Evolutionary conservation across 2,329 filamentous ascomycete genomes (phyloP).

Genomic region (Domatiomyces catenatus): DNA sequence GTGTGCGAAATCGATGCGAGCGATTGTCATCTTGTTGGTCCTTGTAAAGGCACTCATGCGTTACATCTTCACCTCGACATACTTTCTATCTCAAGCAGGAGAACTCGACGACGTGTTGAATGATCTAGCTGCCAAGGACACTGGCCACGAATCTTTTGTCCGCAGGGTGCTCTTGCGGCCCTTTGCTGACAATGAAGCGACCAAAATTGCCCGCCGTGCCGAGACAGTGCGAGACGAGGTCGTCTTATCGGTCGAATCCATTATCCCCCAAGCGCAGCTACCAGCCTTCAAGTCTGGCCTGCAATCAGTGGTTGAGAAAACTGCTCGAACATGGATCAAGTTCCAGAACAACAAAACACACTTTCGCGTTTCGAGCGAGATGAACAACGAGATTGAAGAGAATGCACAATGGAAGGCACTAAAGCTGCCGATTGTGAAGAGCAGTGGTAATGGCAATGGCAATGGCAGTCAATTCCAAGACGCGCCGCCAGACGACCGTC

Average conservation of each 20-base stretch:
- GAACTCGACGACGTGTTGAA: conserved; percentile 42
- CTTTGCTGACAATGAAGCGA: conserved; percentile 1
- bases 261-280: background rate
- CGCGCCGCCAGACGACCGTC: background rate
- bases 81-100: conserved; percentile 6
- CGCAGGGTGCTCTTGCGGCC: conserved; percentile 3
- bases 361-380: background rate
- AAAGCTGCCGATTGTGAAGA: background rate
- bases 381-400: background rate
- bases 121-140: conserved; percentile 45
- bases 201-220: conserved; percentile 3
- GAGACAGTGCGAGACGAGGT: conserved; percentile 1
- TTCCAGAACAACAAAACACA: background rate
- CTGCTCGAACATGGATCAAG: conserved; percentile 1
- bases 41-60: conserved; percentile 5
- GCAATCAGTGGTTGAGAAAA: background rate
- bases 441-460: too few species aligned
- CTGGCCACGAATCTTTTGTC: background rate
- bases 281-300: conserved; percentile 1
- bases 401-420: background rate
- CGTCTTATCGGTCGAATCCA: background rate
- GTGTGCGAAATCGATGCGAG: conserved; percentile 1
- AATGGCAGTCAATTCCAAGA: background rate
- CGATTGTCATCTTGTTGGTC: conserved; percentile 6
- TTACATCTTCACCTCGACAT: conserved; percentile 8